Conservation (phyloP, 2,329 filamentous ascomycete species). For the Hypoxylon sp. region DNA sequence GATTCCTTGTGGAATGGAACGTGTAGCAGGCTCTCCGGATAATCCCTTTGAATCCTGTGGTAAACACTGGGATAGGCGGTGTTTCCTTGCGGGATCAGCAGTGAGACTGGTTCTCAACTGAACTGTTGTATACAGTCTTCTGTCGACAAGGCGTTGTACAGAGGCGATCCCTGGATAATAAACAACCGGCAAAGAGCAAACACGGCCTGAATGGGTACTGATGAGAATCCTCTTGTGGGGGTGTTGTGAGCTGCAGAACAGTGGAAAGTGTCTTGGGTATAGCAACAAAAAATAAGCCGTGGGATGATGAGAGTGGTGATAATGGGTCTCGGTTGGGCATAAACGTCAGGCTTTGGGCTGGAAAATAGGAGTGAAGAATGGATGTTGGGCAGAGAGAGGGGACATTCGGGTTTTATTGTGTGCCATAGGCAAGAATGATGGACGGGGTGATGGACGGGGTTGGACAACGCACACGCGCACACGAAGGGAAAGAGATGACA, state of each 20-base stretch:
- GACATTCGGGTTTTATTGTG: slow-evolving; percentile 66
- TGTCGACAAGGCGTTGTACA: slow-evolving; percentile 48
- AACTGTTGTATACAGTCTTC: slow-evolving; percentile 40
- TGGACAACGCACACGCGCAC: slow-evolving; percentile 48
- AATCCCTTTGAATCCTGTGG: slow-evolving; percentile 58
- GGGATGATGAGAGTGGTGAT: slow-evolving; percentile 47
- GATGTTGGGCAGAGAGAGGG: slow-evolving; percentile 60
- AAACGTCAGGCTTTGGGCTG: slow-evolving; percentile 55
- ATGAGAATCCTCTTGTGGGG: slow-evolving; percentile 39
- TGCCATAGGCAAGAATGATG: slow-evolving; percentile 48
- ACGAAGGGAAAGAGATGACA: slow-evolving; percentile 40
- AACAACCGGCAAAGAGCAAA: slow-evolving; percentile 45
- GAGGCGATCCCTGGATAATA: slow-evolving; percentile 48
- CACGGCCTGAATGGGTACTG: slow-evolving; percentile 46
- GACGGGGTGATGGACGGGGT: slow-evolving; percentile 50
- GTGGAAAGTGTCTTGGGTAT: slow-evolving; percentile 45
- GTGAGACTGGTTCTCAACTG: slow-evolving; percentile 51
- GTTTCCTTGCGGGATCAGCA: slow-evolving; percentile 47
- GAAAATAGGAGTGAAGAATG: slow-evolving; percentile 55
- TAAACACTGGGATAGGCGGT: slow-evolving; percentile 47
- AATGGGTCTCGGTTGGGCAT: slow-evolving; percentile 55
- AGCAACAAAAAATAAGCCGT: slow-evolving; percentile 46
- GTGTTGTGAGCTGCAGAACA: slow-evolving; percentile 40
- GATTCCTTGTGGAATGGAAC: slow-evolving; percentile 58
- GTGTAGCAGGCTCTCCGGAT: slow-evolving; percentile 43